Evolutionary conservation across 208 protist genomes (phyloP).

Genomic region (Phytomonas sp.): DNA sequence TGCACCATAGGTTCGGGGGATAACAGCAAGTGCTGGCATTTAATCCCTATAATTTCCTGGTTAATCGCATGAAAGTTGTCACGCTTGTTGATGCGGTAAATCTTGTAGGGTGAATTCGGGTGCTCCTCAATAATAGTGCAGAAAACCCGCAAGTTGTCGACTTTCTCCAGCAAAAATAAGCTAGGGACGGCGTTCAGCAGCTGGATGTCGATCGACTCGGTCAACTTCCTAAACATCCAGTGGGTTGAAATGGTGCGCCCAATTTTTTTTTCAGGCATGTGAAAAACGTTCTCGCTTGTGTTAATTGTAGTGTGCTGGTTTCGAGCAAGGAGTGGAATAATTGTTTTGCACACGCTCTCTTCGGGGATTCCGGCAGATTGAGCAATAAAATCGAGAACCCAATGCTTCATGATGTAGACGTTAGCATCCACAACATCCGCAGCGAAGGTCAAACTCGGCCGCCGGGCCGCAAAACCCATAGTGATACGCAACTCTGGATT

Average conservation of each 20-base stretch:
- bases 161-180: conserved; percentile 27
- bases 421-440: conserved; percentile 61
- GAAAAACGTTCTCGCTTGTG: conserved; percentile 25
- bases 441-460: conserved; percentile 59
- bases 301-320: conserved; percentile 69
- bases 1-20: background rate
- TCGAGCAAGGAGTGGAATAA: conserved; percentile 56
- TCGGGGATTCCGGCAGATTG: conserved; percentile 26
- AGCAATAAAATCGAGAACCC: conserved; percentile 67
- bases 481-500: conserved; percentile 42
- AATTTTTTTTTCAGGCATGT: conserved; percentile 47
- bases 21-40: conserved; percentile 32
- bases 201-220: conserved; percentile 27
- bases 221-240: conserved; percentile 33
- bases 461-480: conserved; percentile 50
- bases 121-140: conserved; percentile 70
- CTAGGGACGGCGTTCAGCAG: conserved; percentile 43
- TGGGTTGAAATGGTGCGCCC: conserved; percentile 47
- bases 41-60: conserved; percentile 58
- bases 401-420: conserved; percentile 61
- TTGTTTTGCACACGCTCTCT: background rate
- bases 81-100: conserved; percentile 53
- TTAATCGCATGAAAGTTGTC: conserved; percentile 61
- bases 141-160: conserved; percentile 64
- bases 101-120: conserved; percentile 24